Percentiles rank a stretch among this genome's conserved stretches.
Conservation (phyloP, 805 yeast genomes). For the Kodamaea lidongshanica region DNA sequence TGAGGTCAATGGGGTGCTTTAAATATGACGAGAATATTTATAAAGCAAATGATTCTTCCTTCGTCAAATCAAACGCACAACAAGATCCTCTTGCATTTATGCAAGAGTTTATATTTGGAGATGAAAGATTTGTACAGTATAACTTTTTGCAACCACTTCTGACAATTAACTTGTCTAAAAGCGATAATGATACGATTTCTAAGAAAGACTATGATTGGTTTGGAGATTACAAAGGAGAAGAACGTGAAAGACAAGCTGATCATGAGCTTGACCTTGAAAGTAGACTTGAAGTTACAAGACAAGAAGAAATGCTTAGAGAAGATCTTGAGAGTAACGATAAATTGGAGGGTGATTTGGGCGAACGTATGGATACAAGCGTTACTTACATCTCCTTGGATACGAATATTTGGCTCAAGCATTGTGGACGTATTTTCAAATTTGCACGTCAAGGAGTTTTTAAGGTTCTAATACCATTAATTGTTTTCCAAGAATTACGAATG, state of each 20-base stretch:
- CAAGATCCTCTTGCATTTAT: slow-evolving; percentile 21
- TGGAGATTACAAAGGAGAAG: slow-evolving; percentile 2
- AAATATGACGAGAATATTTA: slow-evolving; percentile 31
- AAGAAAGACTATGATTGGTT: not conserved
- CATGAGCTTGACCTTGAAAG: not conserved
- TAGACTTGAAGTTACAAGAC: no score
- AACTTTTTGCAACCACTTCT: slow-evolving; percentile 33
- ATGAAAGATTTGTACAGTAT: slow-evolving; percentile 37
- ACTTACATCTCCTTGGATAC: slow-evolving; percentile 67
- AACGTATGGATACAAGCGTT: slow-evolving; percentile 48
- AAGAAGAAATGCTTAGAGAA: no score
- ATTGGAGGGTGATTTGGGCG: slow-evolving; percentile 48
- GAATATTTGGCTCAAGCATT: slow-evolving; percentile 74
- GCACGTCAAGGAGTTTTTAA: slow-evolving; percentile 53
- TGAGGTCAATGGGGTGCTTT: slow-evolving; percentile 42
- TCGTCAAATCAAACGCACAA: slow-evolving; percentile 12
- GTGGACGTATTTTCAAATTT: slow-evolving; percentile 69
- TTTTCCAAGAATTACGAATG: slow-evolving; percentile 71
- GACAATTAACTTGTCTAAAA: slow-evolving; percentile 21
- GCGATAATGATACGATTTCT: slow-evolving; percentile 8
- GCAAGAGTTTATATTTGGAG: slow-evolving; percentile 33
- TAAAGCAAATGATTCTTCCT: slow-evolving; percentile 18
- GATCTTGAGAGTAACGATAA: slow-evolving; percentile 3
- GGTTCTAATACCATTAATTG: slow-evolving; percentile 63
- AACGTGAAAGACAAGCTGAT: not conserved